These are phyloP conservation scores for Breynia disticha DNA, from an alignment of 441 rosid genomes.

Conservation along the genomic window DNA sequence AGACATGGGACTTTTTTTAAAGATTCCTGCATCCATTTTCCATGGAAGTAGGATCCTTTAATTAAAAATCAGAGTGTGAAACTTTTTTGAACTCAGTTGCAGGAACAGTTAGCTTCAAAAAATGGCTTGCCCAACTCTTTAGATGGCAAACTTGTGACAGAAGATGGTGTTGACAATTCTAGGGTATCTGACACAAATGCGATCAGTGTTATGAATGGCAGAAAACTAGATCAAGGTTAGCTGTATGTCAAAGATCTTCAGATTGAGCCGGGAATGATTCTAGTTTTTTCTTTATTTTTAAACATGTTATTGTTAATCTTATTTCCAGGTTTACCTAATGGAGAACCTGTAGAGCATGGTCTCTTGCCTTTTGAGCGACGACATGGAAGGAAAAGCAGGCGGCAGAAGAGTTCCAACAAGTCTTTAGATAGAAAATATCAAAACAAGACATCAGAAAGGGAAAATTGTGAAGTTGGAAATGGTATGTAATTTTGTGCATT, in stretches of 20 bases:
- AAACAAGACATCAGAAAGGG: slow-evolving; percentile 32
- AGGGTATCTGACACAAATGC: slow-evolving; percentile 14
- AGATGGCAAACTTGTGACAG: slow-evolving; percentile 13
- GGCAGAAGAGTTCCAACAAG: slow-evolving; percentile 58
- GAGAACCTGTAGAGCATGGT: slow-evolving; percentile 36
- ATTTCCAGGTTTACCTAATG: slow-evolving; percentile 37
- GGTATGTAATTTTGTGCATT: slow-evolving; percentile 11
- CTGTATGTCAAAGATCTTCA: slow-evolving; percentile 2
- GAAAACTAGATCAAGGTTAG: slow-evolving; percentile 35
- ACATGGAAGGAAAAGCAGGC: slow-evolving; percentile 65
- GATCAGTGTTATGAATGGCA: slow-evolving; percentile 11
- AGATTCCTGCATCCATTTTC: slow-evolving; percentile 8
- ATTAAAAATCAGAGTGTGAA: neutral
- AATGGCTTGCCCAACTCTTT: slow-evolving; percentile 22
- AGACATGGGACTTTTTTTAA: no score
- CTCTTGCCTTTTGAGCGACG: slow-evolving; percentile 38
- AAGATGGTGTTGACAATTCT: slow-evolving; percentile 15
- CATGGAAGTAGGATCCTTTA: slow-evolving; percentile 5
- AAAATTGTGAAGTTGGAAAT: slow-evolving; percentile 32
- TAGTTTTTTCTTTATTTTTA: slow-evolving; percentile 7
- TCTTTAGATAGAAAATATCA: slow-evolving; percentile 41
- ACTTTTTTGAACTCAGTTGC: slow-evolving; percentile 17
- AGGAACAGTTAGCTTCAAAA: slow-evolving; percentile 21
- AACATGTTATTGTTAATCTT: slow-evolving; percentile 6
- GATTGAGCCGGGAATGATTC: slow-evolving; percentile 4